Conservation (phyloP, 371 early-diverging fungal species). For the Mucor saturninus region DNA sequence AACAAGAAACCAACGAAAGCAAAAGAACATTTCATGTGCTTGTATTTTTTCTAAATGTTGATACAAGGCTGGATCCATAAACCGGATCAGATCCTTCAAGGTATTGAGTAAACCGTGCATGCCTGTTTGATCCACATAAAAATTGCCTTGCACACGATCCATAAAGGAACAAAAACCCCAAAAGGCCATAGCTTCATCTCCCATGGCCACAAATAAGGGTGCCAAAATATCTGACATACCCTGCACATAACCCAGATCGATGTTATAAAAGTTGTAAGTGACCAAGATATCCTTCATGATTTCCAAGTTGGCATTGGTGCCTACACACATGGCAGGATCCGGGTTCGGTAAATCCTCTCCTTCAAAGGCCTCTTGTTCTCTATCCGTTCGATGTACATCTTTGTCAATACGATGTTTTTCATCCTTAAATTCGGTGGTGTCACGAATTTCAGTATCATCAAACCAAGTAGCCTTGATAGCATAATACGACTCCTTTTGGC, state of each 20-base stretch:
- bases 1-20: slow-evolving; percentile 95
- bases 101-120: slow-evolving; percentile 87
- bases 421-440: slow-evolving; percentile 70
- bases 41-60: slow-evolving; percentile 80
- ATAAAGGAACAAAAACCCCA: slow-evolving; percentile 92
- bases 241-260: slow-evolving; percentile 84
- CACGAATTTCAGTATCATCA: slow-evolving; percentile 61
- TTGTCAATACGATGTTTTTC: slow-evolving; percentile 90
- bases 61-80: slow-evolving; percentile 82
- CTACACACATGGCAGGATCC: slow-evolving; percentile 56
- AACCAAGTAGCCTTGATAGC: slow-evolving; percentile 83
- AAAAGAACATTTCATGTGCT: slow-evolving; percentile 85
- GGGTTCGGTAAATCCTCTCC: slow-evolving; percentile 68
- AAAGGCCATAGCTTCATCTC: slow-evolving; percentile 89
- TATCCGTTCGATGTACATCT: slow-evolving; percentile 93
- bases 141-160: slow-evolving; percentile 84
- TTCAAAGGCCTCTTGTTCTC: slow-evolving; percentile 79
- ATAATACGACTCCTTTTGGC: slow-evolving; percentile 76
- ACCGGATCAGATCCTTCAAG: slow-evolving; percentile 75
- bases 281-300: slow-evolving; percentile 87
- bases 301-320: slow-evolving; percentile 77
- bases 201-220: slow-evolving; percentile 86
- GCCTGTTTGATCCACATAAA: slow-evolving; percentile 84
- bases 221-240: slow-evolving; percentile 95
- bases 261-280: slow-evolving; percentile 85